Conservation (phyloP, 2,329 filamentous ascomycete species). For the Coleophoma eucalyptorum region DNA sequence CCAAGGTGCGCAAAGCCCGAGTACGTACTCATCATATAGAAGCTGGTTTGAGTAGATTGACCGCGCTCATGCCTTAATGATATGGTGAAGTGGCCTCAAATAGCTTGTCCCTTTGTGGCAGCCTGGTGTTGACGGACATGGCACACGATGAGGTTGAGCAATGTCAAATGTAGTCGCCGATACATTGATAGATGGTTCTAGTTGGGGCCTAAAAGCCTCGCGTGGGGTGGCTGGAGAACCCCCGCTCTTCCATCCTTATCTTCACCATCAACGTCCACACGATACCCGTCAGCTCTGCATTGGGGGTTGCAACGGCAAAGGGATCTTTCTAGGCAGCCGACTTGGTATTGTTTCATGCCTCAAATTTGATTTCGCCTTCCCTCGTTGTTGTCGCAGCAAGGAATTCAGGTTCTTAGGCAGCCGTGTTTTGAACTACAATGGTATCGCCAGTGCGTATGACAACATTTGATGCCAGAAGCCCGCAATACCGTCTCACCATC, state of each 20-base stretch:
- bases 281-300: neutral
- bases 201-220: neutral
- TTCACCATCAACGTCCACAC: neutral
- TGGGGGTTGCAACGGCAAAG: neutral
- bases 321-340: neutral
- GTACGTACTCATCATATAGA: conserved; percentile 5
- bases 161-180: neutral
- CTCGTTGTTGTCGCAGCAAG: no score
- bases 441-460: no score
- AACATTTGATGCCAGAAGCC: no score
- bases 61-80: neutral
- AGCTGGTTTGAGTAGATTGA: neutral
- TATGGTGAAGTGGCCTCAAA: neutral
- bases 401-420: no score
- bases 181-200: neutral
- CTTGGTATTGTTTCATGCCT: neutral
- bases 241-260: neutral
- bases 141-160: neutral
- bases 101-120: neutral
- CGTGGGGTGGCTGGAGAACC: neutral
- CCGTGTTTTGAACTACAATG: no score
- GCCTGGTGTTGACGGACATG: neutral
- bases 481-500: no score
- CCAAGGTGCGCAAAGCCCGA: neutral
- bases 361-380: neutral